Evolutionary conservation across 208 protist species (phyloP), one percentile per base, ranked within the genome.

Genomic region (Leishmania guyanensis): DNA sequence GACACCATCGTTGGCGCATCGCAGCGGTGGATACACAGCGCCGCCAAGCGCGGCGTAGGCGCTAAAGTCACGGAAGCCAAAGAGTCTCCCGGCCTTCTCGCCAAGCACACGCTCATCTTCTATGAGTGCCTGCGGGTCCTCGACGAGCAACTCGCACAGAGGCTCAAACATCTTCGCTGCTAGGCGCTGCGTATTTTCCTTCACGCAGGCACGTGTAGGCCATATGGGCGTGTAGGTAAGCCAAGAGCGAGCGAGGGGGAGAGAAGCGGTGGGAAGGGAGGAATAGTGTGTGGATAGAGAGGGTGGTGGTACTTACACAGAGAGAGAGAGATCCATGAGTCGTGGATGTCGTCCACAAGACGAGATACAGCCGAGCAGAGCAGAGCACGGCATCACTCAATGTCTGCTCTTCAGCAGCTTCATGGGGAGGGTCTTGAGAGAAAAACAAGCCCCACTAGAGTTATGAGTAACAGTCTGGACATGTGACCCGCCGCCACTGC

Each of bases 91-190:
- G 36, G 79, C 88, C 79, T 91, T 88, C 77, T 96, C 93, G 5
- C 93, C 94, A 43, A 97, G 77, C 26, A 94, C 50, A 2, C 70
- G 79, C 17, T 83, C 84, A 26, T 92, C 90, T 29, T 84, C 75
- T 51, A 86, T 50, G 29, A 93, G 77, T 16, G 84, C 80, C 77
- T 86, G 75, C 33, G 85, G 79, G 6, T 90, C 68, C 46, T 84
- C 84, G 39, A 74, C 69, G n/a, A 89, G 78, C 17, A 94, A 65
- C 75, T 96, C 93, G 5, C 87, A 84, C 51, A 96, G 77, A 0
- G 91, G 91, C 75, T 95, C 88, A 68, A 93, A 95, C 92, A 97
- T 95, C 43, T 51, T 79, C 64, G 5, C 17, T 20, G 17, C 36
- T 4, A 0, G 29, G 33, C 53, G 29, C 36, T 60, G 29, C 2